Percentiles rank a stretch among this genome's conserved stretches.
phyloP scores from a whole-genome alignment of 306 rosid genomes.

The Canavalia gladiata region DNA sequence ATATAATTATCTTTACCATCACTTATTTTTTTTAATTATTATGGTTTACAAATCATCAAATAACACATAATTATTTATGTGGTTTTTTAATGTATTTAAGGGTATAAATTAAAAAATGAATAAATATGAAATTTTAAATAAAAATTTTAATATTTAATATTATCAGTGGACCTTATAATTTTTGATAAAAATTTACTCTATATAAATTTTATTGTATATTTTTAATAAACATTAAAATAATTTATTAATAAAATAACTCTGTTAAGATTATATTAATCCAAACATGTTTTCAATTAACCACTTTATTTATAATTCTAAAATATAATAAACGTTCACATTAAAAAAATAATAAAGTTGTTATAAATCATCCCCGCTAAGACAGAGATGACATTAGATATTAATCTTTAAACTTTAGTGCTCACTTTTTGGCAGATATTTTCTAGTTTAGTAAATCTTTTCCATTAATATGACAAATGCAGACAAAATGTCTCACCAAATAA shows the following conservation, averaged over 20 bases:
- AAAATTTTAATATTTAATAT: no score
- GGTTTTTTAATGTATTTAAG: no score
- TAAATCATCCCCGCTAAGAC: background rate
- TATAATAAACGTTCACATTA: background rate
- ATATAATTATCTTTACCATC: background rate
- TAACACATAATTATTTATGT: background rate
- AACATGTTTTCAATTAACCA: background rate
- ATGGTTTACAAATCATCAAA: background rate
- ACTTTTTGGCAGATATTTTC: constrained; percentile 4
- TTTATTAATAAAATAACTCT: background rate
- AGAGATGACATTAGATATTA: constrained; percentile 13
- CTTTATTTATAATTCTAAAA: background rate
- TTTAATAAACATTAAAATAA: no score
- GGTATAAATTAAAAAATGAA: no score
- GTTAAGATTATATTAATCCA: background rate
- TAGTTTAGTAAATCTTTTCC: background rate
- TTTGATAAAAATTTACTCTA: no score
- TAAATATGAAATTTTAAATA: no score
- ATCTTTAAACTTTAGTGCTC: background rate
- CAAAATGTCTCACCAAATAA: background rate
- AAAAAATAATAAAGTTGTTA: background rate
- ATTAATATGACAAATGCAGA: background rate
- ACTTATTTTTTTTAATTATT: background rate
- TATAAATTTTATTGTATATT: no score
- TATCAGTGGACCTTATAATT: no score